Evolutionary conservation across 1,284 basidiomycete species (phyloP), one percentile per base, ranked within the genome.

Genomic region (Ustilago nuda): DNA sequence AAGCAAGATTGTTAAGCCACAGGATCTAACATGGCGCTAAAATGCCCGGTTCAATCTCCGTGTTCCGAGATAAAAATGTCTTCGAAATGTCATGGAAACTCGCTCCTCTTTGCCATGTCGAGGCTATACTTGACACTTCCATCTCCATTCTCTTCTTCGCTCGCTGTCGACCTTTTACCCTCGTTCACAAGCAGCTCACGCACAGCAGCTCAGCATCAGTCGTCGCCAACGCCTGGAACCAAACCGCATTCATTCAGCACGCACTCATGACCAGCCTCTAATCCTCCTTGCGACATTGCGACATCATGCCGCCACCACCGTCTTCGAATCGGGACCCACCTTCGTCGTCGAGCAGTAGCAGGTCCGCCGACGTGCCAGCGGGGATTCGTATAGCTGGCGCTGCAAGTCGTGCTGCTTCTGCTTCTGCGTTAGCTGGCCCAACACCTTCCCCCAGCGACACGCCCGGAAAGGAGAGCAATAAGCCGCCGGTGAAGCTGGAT

Each of bases 301-400:
- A 53, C 19, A 53, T 12, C 48, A 67, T 67, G 65, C 54, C 65
- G 57, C 36, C 36, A 37, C 36, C 36, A 37, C 64, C 56, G 45
- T 30, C 57, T 17, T 41, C 33, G 15, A 45, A 57, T 17, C 36
- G 23, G 11, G 36, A 58, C 11, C 6, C 23, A 5, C 23, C 57
- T 27, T 30, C 56, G 7, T 56, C 55, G 8, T 27, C 23, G 23
- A 27, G 23, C 23, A 27, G 23, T 27, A 27, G 23, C 3, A 27
- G 23, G 23, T 3, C 55, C 15, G 37, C 23, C 8, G 39, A 30
- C 36, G 41, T 8, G 8, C n/a, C 35, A 13, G 59, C 36, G 52
- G 72, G 71, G 23, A 45, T 74, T n/a, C 66, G 72, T n/a, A 74
- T 74, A 37, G 72, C 72, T 35, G 72, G 72, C 9, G n/a, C 50